phyloP scores from a whole-genome alignment of 2,329 filamentous ascomycete species.

The Bipolaris cookei region DNA sequence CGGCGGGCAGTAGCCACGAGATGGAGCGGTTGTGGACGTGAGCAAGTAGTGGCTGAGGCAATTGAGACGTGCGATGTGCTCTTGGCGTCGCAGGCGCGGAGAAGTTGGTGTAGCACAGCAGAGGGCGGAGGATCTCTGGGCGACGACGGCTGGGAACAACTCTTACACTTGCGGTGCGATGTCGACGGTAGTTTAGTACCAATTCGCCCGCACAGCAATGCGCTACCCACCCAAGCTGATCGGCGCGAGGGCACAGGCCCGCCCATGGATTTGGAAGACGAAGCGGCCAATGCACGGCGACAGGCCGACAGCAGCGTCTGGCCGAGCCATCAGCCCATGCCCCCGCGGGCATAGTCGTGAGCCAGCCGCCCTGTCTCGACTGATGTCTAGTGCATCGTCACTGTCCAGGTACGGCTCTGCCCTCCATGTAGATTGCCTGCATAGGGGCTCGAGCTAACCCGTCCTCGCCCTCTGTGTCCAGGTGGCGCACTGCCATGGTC shows the following conservation, averaged over 20 bases:
- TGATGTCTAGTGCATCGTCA: slow-evolving; percentile 14
- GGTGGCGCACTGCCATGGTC: slow-evolving; percentile 8
- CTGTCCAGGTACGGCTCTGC: slow-evolving; percentile 22
- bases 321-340: slow-evolving; percentile 17
- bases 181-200: slow-evolving; percentile 27
- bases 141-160: slow-evolving; percentile 19
- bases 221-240: slow-evolving; percentile 17
- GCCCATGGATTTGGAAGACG: slow-evolving; percentile 40
- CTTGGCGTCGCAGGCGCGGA: slow-evolving; percentile 33
- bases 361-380: slow-evolving; percentile 10
- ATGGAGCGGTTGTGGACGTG: slow-evolving; percentile 3
- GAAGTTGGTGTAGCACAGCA: slow-evolving; percentile 25
- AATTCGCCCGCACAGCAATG: slow-evolving; percentile 19
- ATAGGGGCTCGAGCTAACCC: slow-evolving; percentile 18
- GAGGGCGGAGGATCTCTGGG: slow-evolving; percentile 22
- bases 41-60: slow-evolving; percentile 14
- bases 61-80: slow-evolving; percentile 40
- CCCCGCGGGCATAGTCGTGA: slow-evolving; percentile 4
- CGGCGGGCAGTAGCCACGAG: neutral
- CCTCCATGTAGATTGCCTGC: slow-evolving; percentile 1
- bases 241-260: slow-evolving; percentile 32
- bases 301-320: slow-evolving; percentile 16
- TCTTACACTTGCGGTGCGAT: slow-evolving; percentile 34
- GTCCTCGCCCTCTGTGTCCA: neutral
- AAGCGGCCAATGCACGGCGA: slow-evolving; percentile 20